Conservation (phyloP, 768 basidiomycete genomes). For the Suillus tomentosus region DNA sequence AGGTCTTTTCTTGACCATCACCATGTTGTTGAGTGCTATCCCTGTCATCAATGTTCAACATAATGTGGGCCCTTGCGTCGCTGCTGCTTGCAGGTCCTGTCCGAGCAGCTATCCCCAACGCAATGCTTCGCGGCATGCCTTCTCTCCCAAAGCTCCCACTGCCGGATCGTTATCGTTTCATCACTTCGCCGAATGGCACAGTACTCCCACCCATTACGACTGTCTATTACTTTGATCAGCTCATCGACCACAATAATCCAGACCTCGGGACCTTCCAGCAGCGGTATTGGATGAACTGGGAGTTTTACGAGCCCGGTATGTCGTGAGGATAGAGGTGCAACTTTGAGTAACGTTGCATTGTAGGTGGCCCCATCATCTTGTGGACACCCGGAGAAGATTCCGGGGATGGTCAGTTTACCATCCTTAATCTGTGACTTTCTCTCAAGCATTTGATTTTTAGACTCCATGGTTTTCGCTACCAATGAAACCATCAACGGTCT, state of each 20-base stretch:
- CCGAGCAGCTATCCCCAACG: slow-evolving; percentile 20
- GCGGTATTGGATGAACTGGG: slow-evolving; percentile 70
- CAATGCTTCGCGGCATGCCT: slow-evolving; percentile 24
- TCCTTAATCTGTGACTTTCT: background rate
- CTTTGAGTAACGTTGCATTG: background rate
- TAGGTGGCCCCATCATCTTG: slow-evolving; percentile 31
- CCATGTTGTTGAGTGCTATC: background rate
- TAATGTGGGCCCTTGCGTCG: background rate
- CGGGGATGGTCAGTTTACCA: slow-evolving; percentile 39
- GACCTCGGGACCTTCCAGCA: slow-evolving; percentile 72
- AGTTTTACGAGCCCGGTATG: slow-evolving; percentile 59
- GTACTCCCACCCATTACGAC: slow-evolving; percentile 28
- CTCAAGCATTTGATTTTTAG: slow-evolving; percentile 14
- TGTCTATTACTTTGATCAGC: slow-evolving; percentile 34
- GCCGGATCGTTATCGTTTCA: slow-evolving; percentile 7
- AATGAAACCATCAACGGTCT: slow-evolving; percentile 64
- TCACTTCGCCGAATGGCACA: slow-evolving; percentile 28
- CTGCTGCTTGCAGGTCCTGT: background rate
- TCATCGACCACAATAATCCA: slow-evolving; percentile 52
- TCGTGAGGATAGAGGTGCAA: background rate
- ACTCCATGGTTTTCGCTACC: slow-evolving; percentile 53
- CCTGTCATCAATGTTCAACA: background rate
- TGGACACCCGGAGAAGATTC: slow-evolving; percentile 65
- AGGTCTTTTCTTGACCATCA: background rate
- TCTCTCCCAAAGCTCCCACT: slow-evolving; percentile 19